Percentiles rank a stretch among this genome's conserved stretches.
Evolutionary conservation across 1,139 yeast species (phyloP).

Genomic region (Protomyces arabidopsidicola): DNA sequence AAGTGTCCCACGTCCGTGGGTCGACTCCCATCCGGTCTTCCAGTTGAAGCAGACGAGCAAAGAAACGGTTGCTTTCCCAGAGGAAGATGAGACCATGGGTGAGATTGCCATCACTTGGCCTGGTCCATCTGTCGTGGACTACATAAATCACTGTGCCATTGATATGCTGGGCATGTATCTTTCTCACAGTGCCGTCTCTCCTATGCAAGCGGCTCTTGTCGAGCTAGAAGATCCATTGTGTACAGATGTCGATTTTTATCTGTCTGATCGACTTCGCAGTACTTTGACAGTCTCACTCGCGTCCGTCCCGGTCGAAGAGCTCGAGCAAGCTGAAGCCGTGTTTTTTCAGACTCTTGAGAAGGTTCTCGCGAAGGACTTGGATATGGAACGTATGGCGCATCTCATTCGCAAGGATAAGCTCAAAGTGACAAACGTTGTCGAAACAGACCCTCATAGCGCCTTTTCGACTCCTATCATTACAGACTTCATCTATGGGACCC

Average conservation of each 20-base stretch:
- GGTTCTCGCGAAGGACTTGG: conserved; percentile 54
- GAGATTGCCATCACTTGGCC: conserved; percentile 73
- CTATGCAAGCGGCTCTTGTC: conserved; percentile 62
- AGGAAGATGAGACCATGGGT: conserved; percentile 79
- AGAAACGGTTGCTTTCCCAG: conserved; percentile 72
- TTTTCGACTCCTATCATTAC: conserved; percentile 65
- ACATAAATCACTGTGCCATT: conserved; percentile 33
- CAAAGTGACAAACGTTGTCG: conserved; percentile 55
- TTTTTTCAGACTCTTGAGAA: conserved; percentile 51
- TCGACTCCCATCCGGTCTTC: conserved; percentile 57
- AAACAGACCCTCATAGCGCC: conserved; percentile 28
- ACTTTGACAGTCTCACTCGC: conserved; percentile 23
- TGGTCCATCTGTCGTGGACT: conserved; percentile 63
- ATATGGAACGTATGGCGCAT: conserved; percentile 60
- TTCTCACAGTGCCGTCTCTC: conserved; percentile 67
- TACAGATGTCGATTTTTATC: conserved; percentile 52
- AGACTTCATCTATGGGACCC: conserved; percentile 74
- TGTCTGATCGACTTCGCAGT: conserved; percentile 17
- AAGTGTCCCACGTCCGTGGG: conserved; percentile 59
- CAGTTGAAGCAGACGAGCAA: conserved; percentile 43
- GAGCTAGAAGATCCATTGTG: conserved; percentile 83
- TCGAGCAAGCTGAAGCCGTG: conserved; percentile 51
- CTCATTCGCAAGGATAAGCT: conserved; percentile 61
- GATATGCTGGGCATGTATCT: conserved; percentile 47
- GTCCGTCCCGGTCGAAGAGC: conserved; percentile 61